phyloP scores from a whole-genome alignment of 2,329 filamentous ascomycete genomes.

The Exophiala oligosperma region DNA sequence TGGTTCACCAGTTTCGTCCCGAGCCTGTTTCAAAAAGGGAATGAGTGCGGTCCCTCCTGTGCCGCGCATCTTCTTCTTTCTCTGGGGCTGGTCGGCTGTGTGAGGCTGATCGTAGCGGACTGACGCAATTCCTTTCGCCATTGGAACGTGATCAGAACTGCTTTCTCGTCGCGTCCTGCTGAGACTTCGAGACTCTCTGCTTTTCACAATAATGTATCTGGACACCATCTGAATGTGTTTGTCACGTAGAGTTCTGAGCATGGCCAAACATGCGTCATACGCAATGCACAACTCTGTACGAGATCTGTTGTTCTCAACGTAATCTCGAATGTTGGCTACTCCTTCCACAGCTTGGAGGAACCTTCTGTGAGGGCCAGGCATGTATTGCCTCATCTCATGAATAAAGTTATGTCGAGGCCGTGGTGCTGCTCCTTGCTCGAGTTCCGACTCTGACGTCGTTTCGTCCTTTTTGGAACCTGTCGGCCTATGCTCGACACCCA shows the following conservation, averaged over 20 bases:
- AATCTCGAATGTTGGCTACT: slow-evolving; percentile 85
- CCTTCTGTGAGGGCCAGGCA: slow-evolving; percentile 88
- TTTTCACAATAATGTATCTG: slow-evolving; percentile 90
- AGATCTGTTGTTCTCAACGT: slow-evolving; percentile 63
- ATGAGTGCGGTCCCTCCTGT: slow-evolving; percentile 94
- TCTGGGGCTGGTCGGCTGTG: slow-evolving; percentile 19
- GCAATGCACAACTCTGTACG: slow-evolving; percentile 72
- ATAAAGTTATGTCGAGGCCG: slow-evolving; percentile 82
- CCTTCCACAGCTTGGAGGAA: slow-evolving; percentile 79
- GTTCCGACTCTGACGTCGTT: slow-evolving; percentile 43
- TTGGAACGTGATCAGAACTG: slow-evolving; percentile 37
- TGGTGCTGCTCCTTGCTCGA: slow-evolving; percentile 46
- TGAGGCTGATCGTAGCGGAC: slow-evolving; percentile 38
- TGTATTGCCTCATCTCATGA: slow-evolving; percentile 93
- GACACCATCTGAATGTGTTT: slow-evolving; percentile 96
- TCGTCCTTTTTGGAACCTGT: slow-evolving; percentile 66
- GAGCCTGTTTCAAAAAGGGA: slow-evolving; percentile 92
- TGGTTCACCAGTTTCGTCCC: slow-evolving; percentile 93
- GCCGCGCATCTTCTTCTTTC: slow-evolving; percentile 68
- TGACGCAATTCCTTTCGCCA: slow-evolving; percentile 25
- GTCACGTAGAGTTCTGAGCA: slow-evolving; percentile 76
- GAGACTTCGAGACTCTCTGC: slow-evolving; percentile 66
- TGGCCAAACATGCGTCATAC: slow-evolving; percentile 86
- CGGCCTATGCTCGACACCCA: slow-evolving; percentile 86
- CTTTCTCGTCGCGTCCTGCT: slow-evolving; percentile 58